A percentile compares a stretch with the other conserved stretches of the same genome.
Conservation (phyloP, 305 asterid species). For the Ilex paraguariensis region DNA sequence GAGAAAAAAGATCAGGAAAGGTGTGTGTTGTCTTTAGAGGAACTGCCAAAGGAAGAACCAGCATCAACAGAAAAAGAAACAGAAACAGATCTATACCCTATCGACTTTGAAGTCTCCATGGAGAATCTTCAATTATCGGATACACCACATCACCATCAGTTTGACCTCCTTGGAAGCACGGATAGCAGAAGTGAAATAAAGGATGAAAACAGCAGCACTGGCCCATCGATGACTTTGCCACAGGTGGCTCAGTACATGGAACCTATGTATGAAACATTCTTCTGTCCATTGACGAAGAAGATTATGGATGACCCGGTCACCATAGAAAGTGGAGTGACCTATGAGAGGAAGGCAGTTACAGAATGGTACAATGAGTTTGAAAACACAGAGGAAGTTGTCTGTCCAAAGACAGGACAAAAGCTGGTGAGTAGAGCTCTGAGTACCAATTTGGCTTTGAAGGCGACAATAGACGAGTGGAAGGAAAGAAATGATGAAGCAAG, state of each 20-base stretch:
- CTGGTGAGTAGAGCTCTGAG: slow-evolving; percentile 38
- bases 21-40: slow-evolving; percentile 10
- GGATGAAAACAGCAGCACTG: slow-evolving; percentile 19
- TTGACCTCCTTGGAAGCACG: slow-evolving; percentile 23
- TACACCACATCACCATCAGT: slow-evolving; percentile 19
- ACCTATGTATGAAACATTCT: slow-evolving; percentile 67
- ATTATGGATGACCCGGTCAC: slow-evolving; percentile 85
- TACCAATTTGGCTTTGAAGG: slow-evolving; percentile 56
- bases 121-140: slow-evolving; percentile 26
- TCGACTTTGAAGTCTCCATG: slow-evolving; percentile 42
- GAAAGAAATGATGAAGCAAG: slow-evolving; percentile 69
- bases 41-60: slow-evolving; percentile 12
- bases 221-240: slow-evolving; percentile 36
- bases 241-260: slow-evolving; percentile 58
- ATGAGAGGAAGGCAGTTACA: slow-evolving; percentile 48
- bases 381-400: slow-evolving; percentile 32
- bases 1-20: slow-evolving; percentile 16
- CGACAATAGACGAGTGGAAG: slow-evolving; percentile 76
- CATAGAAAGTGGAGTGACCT: slow-evolving; percentile 66
- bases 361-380: slow-evolving; percentile 43
- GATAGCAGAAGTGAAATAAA: slow-evolving; percentile 13
- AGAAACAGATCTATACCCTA: slow-evolving; percentile 63
- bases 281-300: slow-evolving; percentile 65
- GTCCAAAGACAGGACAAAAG: slow-evolving; percentile 59
- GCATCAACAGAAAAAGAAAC: slow-evolving; percentile 38